Conservation (phyloP, 306 rosid species). For the Quercus agrifolia region DNA sequence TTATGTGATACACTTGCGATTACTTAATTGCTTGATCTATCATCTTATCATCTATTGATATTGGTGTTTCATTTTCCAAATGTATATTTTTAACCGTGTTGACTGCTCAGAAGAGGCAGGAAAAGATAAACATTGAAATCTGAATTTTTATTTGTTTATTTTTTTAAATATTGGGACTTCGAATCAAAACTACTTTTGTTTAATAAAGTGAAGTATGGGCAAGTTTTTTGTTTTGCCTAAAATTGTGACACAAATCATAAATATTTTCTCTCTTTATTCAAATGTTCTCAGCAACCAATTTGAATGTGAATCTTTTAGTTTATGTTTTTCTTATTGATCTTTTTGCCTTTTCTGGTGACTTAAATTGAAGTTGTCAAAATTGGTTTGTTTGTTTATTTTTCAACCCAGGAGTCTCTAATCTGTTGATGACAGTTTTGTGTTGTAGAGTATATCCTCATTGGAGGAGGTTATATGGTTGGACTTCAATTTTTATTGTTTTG, state of each 20-base stretch:
- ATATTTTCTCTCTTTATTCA: not conserved
- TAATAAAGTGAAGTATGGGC: not conserved
- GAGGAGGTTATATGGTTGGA: constrained; percentile 2
- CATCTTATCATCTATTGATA: not conserved
- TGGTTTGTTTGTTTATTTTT: not conserved
- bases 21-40: not conserved
- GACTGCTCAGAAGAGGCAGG: not conserved
- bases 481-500: not conserved
- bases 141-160: not conserved
- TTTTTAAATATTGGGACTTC: not conserved
- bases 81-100: not conserved
- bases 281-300: not conserved
- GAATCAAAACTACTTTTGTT: not conserved
- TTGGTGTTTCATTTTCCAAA: not conserved
- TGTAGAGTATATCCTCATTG: not conserved
- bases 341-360: not conserved
- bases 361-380: not conserved
- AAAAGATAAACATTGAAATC: not conserved
- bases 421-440: not conserved
- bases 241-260: not conserved
- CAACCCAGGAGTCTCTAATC: not conserved
- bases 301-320: not conserved
- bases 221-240: not conserved
- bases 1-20: not conserved
- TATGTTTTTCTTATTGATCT: not conserved